phyloP scores from a whole-genome alignment of 306 rosid species.

The Ceratonia siliqua region DNA sequence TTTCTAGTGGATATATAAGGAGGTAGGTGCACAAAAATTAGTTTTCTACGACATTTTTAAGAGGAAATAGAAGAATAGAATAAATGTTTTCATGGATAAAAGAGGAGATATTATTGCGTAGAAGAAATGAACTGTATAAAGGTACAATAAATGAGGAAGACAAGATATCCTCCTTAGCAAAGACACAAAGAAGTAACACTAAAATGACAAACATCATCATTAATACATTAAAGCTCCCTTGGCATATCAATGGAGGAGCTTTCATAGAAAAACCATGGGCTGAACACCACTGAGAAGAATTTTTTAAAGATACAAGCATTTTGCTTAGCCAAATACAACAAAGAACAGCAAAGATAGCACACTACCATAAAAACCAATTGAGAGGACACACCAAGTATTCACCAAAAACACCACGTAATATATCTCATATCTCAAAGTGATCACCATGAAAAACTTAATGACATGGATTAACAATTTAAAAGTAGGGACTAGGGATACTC shows the following conservation, averaged over 20 bases:
- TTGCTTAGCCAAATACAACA: background rate
- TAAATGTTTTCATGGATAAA: background rate
- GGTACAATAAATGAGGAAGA: background rate
- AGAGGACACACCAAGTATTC: background rate
- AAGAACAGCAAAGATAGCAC: background rate
- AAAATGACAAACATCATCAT: background rate
- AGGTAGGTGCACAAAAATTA: background rate
- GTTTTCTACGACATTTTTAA: background rate
- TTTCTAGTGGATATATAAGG: background rate
- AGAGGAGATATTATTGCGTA: background rate
- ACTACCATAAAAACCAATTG: background rate
- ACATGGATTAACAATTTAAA: background rate
- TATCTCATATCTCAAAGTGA: background rate
- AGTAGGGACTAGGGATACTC: background rate
- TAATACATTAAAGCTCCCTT: background rate
- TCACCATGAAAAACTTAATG: background rate
- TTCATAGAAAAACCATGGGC: background rate
- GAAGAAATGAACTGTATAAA: no score
- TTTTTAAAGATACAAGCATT: background rate
- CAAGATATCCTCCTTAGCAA: background rate
- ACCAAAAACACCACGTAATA: background rate
- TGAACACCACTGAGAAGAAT: background rate
- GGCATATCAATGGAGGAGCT: background rate
- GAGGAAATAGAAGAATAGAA: background rate
- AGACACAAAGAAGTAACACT: background rate